Percentiles rank a stretch among this genome's conserved stretches.
phyloP scores from a whole-genome alignment of 176 grass and related monocot species.

The Raddia guianensis region DNA sequence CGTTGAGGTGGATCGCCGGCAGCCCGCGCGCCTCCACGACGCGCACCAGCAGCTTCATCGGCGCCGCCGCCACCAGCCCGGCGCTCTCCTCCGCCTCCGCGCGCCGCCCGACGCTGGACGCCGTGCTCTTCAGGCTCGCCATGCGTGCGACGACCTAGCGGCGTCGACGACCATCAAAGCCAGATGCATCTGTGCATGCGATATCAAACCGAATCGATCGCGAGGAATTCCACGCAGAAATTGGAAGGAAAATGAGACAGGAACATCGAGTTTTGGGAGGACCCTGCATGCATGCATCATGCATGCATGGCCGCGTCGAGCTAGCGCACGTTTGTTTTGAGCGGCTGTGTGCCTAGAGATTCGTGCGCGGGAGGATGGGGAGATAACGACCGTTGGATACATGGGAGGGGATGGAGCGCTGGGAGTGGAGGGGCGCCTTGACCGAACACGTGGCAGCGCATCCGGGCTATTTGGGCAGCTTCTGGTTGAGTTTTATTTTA shows the following conservation, averaged over 20 bases:
- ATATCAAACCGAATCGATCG: neutral
- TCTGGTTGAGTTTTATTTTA: constrained; percentile 29
- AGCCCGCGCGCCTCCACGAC: constrained; percentile 85
- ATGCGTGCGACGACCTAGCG: constrained; percentile 25
- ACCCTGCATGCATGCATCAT: too few relatives aligned
- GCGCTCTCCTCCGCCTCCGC: constrained; percentile 10
- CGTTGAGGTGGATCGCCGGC: constrained; percentile 64
- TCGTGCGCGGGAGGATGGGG: neutral
- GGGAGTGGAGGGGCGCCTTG: neutral
- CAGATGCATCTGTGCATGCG: neutral
- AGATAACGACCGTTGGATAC: neutral
- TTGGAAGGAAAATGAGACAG: constrained; percentile 1
- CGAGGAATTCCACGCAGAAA: neutral
- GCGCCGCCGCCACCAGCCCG: neutral
- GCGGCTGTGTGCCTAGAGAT: neutral
- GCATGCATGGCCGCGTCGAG: neutral
- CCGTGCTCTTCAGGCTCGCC: constrained; percentile 34
- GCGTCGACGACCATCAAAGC: neutral
- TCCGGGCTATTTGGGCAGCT: constrained; percentile 39
- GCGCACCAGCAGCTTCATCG: constrained; percentile 84
- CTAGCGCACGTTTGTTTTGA: neutral
- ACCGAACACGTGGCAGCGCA: constrained; percentile 12
- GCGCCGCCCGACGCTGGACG: constrained; percentile 15
- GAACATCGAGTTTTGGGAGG: neutral
- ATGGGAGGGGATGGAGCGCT: neutral